Conservation (phyloP, 352 stramenopile genomes). For the Pythium dissimile region DNA sequence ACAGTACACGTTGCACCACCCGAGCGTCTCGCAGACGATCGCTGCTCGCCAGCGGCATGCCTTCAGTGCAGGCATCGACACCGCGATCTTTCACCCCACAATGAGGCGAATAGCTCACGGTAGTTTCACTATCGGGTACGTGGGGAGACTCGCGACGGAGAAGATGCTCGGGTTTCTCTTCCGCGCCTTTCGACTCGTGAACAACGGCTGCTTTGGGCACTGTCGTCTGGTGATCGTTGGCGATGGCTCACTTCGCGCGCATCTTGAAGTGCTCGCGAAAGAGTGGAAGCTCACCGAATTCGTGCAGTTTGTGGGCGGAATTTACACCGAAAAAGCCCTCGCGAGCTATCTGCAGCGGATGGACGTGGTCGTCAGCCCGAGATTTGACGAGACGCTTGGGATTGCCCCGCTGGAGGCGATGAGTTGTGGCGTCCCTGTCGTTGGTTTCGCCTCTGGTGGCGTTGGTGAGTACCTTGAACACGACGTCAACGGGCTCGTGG, state of each 20-base stretch:
- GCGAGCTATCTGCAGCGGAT: constrained; percentile 29
- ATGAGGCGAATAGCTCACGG: not conserved
- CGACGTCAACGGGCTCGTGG: constrained; percentile 36
- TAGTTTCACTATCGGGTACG: constrained; percentile 42
- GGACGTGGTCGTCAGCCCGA: constrained; percentile 39
- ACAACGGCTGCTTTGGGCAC: constrained; percentile 16
- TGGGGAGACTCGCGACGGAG: constrained; percentile 42
- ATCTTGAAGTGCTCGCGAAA: not conserved
- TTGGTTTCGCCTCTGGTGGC: constrained; percentile 44
- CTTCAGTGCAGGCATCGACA: constrained; percentile 43
- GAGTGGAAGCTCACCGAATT: constrained; percentile 28
- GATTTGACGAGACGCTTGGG: constrained; percentile 49
- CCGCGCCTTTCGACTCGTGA: constrained; percentile 25
- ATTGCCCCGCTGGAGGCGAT: constrained; percentile 58
- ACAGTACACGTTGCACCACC: constrained; percentile 43
- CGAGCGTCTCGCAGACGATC: constrained; percentile 30
- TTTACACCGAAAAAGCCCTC: constrained; percentile 38
- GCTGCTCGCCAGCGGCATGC: constrained; percentile 24
- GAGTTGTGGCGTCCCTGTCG: constrained; percentile 45
- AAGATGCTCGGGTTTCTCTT: constrained; percentile 49
- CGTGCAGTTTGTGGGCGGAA: constrained; percentile 41
- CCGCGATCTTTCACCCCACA: constrained; percentile 28
- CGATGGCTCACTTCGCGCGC: constrained; percentile 8
- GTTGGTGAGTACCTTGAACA: constrained; percentile 45
- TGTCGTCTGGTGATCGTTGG: constrained; percentile 30